phyloP scores from a whole-genome alignment of 805 yeast genomes.

The Saturnispora silvae region DNA sequence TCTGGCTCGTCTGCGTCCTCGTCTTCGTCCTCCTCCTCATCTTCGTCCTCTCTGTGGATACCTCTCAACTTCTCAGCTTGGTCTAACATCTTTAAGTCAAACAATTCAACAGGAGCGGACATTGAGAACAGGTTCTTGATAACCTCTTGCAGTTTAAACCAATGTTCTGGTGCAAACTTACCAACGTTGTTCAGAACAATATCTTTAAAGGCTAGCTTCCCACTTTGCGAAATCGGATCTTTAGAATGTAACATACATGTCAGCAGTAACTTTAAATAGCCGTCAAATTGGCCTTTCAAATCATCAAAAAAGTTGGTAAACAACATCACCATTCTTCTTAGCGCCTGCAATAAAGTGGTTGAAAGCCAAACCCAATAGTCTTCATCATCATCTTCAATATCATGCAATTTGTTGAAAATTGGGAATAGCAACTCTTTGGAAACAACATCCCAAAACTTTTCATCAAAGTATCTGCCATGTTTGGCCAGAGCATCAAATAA shows the following conservation, averaged over 20 bases:
- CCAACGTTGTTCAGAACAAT: conserved; percentile 64
- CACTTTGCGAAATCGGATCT: conserved; percentile 92
- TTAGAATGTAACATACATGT: conserved; percentile 94
- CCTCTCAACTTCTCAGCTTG: conserved; percentile 18
- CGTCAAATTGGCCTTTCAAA: conserved; percentile 64
- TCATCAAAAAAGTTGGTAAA: conserved; percentile 75
- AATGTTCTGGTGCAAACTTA: conserved; percentile 55
- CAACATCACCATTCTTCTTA: conserved; percentile 75
- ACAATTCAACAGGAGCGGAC: conserved; percentile 81
- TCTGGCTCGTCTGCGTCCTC: conserved; percentile 11
- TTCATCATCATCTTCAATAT: conserved; percentile 66
- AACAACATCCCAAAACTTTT: conserved; percentile 71
- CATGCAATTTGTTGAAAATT: conserved; percentile 71
- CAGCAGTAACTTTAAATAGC: conserved; percentile 64
- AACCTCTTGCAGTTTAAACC: conserved; percentile 60
- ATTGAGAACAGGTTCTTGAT: conserved; percentile 61
- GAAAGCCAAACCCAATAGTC: conserved; percentile 93
- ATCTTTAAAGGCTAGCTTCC: conserved; percentile 77
- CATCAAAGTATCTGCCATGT: conserved; percentile 67
- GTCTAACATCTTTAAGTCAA: conserved; percentile 36
- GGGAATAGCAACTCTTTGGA: conserved; percentile 80
- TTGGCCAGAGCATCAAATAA: conserved; percentile 74
- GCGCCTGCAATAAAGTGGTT: conserved; percentile 90
- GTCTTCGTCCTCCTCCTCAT: conserved; percentile 3
- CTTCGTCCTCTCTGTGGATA: conserved; percentile 8